phyloP scores from a whole-genome alignment of 2,329 filamentous ascomycete genomes.

The Lecanicillium sp. region DNA sequence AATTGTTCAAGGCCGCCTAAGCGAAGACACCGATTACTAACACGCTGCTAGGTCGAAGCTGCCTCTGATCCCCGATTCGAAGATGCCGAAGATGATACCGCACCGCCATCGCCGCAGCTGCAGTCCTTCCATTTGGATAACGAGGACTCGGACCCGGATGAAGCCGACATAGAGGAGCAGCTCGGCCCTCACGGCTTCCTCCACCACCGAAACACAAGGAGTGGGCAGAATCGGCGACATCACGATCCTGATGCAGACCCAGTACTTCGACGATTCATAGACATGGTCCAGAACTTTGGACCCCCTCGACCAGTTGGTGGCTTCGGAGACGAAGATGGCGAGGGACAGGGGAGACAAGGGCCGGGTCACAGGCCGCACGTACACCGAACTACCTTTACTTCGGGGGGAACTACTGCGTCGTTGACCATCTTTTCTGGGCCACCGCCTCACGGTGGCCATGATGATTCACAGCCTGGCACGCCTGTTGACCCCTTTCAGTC shows the following conservation, averaged over 20 bases:
- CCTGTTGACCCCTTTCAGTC: slow-evolving; percentile 36
- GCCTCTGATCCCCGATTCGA: neutral
- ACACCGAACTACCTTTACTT: slow-evolving; percentile 29
- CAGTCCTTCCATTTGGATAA: slow-evolving; percentile 17
- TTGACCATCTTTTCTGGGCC: slow-evolving; percentile 40
- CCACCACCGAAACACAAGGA: slow-evolving; percentile 27
- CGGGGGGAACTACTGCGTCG: slow-evolving; percentile 35
- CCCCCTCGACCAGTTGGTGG: slow-evolving; percentile 3
- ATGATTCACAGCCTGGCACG: too few relatives aligned
- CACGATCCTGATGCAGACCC: slow-evolving; percentile 27
- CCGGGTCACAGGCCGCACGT: slow-evolving; percentile 16
- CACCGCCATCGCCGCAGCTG: slow-evolving; percentile 22
- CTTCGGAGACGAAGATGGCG: neutral
- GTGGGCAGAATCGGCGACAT: slow-evolving; percentile 17
- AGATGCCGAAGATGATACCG: slow-evolving; percentile 20
- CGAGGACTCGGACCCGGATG: slow-evolving; percentile 49
- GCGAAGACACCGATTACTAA: slow-evolving; percentile 10
- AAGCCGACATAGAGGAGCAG: slow-evolving; percentile 50
- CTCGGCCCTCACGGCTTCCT: slow-evolving; percentile 34
- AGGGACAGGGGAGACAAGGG: neutral
- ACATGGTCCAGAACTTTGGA: slow-evolving; percentile 34
- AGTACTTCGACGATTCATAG: slow-evolving; percentile 33
- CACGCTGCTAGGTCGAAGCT: neutral
- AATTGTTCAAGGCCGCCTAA: neutral
- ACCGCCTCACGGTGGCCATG: slow-evolving; percentile 4